Evolutionary conservation across 1,139 yeast genomes (phyloP), one percentile per base, ranked within the genome.

Genomic region (Yueomyces sp.): DNA sequence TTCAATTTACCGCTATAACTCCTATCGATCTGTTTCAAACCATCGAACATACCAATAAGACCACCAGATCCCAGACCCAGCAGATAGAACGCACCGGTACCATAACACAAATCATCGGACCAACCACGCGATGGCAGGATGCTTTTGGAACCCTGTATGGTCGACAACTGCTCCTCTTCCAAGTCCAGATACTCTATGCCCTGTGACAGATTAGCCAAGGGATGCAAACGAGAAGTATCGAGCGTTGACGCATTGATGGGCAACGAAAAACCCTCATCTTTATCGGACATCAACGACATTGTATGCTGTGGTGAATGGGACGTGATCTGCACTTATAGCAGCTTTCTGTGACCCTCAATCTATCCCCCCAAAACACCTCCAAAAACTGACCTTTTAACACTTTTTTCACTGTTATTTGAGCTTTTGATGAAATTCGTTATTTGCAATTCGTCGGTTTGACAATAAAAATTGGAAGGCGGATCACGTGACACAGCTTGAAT

Each of bases 81-180:
- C 54, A 91, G 72, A 63, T 91, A 91, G 41, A 87, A 89, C 9
- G 96, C 80, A 63, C 98, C 98, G 9, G 98, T 84, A 54, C 98
- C 98, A 66, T 93, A 91, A 73, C 96, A 87, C 51, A 91, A 73
- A 65, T 91, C 97, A 63, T 91, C 98, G 12, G 89, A 76, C 95
- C 96, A 91, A 56, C 93, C 95, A 67, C 96, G 81, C 36, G 94
- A 83, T 36, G 98, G 96, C 53, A 91, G 75, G 47, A 91, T 65
- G 47, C 96, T 95, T 60, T 84, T 85, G 1, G 95, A 77, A 37
- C 96, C 96, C 57, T 87, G 94, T 55, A 84, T 67, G 26, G 75
- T 67, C 42, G 78, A 76, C 50, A 87, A 68, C 51, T 80, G 72
- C 56, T 84, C 95, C 48, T 82, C 93, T 59, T 91, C 97, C 50